A percentile compares a stretch with the other conserved stretches of the same genome.
Conservation (phyloP, 2,329 filamentous ascomycete genomes). For the Rutstroemia sp. region DNA sequence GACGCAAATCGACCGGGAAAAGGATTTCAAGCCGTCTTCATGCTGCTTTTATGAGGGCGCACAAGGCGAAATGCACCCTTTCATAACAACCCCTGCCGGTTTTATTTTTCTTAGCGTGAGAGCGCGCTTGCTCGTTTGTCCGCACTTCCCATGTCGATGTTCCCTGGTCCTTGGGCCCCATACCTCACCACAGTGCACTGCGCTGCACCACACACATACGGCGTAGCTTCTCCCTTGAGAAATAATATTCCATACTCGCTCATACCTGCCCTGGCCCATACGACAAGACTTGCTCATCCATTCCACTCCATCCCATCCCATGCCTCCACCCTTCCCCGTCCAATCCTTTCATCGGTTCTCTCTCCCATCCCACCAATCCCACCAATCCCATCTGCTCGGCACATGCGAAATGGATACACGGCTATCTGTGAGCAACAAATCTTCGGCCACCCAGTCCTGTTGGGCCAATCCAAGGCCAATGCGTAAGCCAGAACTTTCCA, state of each 20-base stretch:
- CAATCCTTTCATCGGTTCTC: not conserved
- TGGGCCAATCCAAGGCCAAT: constrained; percentile 25
- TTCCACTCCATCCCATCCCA: not conserved
- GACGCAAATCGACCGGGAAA: too few relatives aligned
- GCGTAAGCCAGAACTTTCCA: constrained; percentile 23
- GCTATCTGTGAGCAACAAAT: constrained; percentile 27
- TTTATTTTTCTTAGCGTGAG: constrained; percentile 20
- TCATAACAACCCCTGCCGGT: not conserved
- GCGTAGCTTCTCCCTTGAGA: constrained; percentile 8
- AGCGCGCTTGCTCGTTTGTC: constrained; percentile 34
- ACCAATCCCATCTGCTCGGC: constrained; percentile 5
- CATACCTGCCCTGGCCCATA: not conserved
- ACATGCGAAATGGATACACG: not conserved
- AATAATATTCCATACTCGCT: not conserved
- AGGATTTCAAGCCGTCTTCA: not conserved
- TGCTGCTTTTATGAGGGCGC: constrained; percentile 7
- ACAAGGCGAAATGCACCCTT: not conserved
- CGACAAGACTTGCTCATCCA: constrained; percentile 1
- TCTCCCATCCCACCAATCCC: constrained; percentile 1
- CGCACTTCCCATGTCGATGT: not conserved
- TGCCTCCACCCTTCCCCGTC: not conserved
- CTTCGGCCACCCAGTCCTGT: constrained; percentile 2
- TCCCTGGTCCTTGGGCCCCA: not conserved
- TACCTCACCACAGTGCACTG: constrained; percentile 10
- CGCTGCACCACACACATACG: constrained; percentile 1